Percentiles rank a stretch among this genome's conserved stretches.
phyloP scores from a whole-genome alignment of 202 grass and related monocot species.

The Elaeis oleifera region DNA sequence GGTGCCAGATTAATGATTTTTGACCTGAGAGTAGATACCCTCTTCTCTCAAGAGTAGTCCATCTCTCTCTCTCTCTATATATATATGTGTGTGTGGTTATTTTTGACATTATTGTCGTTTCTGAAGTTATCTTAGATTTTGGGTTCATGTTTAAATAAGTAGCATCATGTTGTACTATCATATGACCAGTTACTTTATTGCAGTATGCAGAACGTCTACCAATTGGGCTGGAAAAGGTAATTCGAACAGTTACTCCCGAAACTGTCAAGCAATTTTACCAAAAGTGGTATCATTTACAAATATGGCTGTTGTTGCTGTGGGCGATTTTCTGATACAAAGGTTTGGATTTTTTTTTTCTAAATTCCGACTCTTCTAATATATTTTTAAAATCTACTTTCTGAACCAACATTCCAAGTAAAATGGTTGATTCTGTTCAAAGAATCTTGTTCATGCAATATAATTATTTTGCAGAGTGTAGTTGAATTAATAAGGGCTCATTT shows the following conservation, averaged over 20 bases:
- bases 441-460: constrained; percentile 20
- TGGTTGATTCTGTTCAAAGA: neutral
- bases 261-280: constrained; percentile 72
- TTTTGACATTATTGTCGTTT: no score
- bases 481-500: constrained; percentile 96
- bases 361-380: neutral
- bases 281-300: constrained; percentile 94
- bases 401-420: no score
- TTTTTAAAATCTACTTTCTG: no score
- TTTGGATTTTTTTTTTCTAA: constrained; percentile 12
- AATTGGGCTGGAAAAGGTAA: constrained; percentile 90
- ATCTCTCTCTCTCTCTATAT: no score
- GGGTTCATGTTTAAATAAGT: neutral
- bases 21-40: no score
- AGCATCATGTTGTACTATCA: no score
- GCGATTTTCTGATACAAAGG: constrained; percentile 78
- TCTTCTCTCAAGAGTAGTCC: no score
- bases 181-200: constrained; percentile 8
- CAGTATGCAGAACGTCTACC: constrained; percentile 98
- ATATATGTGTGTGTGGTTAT: no score
- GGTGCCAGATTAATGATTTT: no score
- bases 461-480: constrained; percentile 55
- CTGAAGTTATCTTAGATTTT: constrained; percentile 14
- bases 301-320: constrained; percentile 91
- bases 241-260: constrained; percentile 71